Percentiles rank a stretch among this genome's conserved stretches.
These are phyloP conservation scores for Penicillium bovifimosum DNA, from an alignment of 495 filamentous ascomycete species.

Conservation along the genomic window DNA sequence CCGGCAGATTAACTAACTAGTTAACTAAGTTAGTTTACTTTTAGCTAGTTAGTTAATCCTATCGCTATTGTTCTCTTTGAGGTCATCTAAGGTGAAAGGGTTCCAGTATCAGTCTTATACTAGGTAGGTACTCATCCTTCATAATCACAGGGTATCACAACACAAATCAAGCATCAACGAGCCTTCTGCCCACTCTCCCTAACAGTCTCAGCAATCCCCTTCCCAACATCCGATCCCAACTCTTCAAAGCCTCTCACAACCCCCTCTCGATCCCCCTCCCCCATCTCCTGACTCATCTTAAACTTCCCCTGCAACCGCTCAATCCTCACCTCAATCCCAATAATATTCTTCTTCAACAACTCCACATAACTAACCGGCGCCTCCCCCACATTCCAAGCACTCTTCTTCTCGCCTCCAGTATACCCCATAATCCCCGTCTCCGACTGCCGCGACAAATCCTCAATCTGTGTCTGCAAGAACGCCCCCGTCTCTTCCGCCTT, in stretches of 20 bases:
- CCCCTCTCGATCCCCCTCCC: constrained; percentile 39
- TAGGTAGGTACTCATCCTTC: too few species aligned
- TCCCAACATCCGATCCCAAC: constrained; percentile 36
- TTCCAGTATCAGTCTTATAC: too few species aligned
- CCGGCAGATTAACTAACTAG: too few species aligned
- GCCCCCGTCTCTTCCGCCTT: constrained; percentile 23
- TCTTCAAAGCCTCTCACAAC: constrained; percentile 44
- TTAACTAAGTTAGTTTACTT: too few species aligned
- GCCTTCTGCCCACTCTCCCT: constrained; percentile 31
- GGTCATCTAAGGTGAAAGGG: too few species aligned
- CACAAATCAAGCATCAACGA: not conserved
- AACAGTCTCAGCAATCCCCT: constrained; percentile 32
- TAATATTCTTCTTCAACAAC: constrained; percentile 47
- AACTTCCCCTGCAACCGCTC: constrained; percentile 47
- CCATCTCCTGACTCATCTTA: constrained; percentile 54
- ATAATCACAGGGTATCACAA: not conserved
- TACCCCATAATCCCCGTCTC: constrained; percentile 46
- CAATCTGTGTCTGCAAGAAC: constrained; percentile 39
- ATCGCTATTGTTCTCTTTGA: too few species aligned
- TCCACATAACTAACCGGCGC: constrained; percentile 44
- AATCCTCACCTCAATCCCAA: constrained; percentile 47
- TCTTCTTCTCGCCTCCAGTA: constrained; percentile 26
- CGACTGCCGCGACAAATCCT: constrained; percentile 35
- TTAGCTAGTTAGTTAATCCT: too few species aligned
- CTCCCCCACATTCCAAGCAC: constrained; percentile 43